Evolutionary conservation across 495 filamentous ascomycete genomes (phyloP).

Genomic region (Talaromyces ruber): DNA sequence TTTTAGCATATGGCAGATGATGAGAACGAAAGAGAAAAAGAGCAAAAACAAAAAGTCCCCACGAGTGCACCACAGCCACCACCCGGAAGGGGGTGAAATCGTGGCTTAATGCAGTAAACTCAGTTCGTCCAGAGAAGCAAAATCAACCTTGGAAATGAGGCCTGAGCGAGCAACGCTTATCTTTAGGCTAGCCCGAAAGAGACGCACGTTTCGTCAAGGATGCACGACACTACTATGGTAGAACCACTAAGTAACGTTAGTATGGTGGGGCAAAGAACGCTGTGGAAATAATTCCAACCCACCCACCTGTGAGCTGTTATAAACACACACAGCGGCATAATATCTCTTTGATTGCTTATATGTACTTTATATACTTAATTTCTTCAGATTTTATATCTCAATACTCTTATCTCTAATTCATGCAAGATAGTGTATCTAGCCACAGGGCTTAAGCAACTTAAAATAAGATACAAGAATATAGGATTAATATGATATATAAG

Average conservation of each 20-base stretch:
- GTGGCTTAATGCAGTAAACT: background rate
- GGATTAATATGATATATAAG: background rate
- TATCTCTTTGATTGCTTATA: too few species aligned
- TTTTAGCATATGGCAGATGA: background rate
- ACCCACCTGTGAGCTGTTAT: too few species aligned
- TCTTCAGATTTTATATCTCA: background rate
- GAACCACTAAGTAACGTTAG: too few species aligned
- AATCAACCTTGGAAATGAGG: background rate
- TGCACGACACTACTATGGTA: too few species aligned
- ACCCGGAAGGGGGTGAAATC: background rate
- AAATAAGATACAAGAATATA: background rate
- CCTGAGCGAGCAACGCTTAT: background rate
- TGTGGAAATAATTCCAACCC: too few species aligned
- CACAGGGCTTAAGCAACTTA: background rate
- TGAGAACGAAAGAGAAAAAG: background rate
- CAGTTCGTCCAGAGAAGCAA: background rate
- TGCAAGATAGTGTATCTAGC: background rate
- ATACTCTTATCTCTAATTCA: background rate
- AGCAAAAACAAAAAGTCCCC: background rate
- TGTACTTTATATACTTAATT: too few species aligned
- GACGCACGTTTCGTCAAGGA: background rate
- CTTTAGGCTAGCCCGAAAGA: background rate
- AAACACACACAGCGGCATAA: too few species aligned
- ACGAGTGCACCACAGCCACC: background rate
- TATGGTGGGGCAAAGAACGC: too few species aligned